These are phyloP conservation scores for Pelargonium exstipulatum DNA, from an alignment of 441 rosid genomes.

Conservation along the genomic window DNA sequence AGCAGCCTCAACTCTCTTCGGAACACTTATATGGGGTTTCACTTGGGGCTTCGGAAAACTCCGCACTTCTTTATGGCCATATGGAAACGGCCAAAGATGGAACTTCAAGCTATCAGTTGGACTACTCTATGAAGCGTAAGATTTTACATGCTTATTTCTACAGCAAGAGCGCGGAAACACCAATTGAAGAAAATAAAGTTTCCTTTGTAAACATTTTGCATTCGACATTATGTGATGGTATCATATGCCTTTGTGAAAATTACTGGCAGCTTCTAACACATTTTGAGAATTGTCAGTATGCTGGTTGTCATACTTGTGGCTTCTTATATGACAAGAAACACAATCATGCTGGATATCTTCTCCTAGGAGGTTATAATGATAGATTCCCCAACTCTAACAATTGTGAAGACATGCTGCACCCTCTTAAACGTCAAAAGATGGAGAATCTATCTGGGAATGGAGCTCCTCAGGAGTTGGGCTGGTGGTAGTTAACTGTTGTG, in stretches of 20 bases:
- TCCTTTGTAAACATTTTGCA: slow-evolving; percentile 33
- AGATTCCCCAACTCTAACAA: slow-evolving; percentile 7
- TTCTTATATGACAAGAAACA: slow-evolving; percentile 19
- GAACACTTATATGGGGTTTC: slow-evolving; percentile 13
- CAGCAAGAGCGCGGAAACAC: slow-evolving; percentile 20
- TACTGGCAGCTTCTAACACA: slow-evolving; percentile 25
- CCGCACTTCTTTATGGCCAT: slow-evolving; percentile 2
- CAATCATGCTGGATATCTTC: slow-evolving; percentile 9
- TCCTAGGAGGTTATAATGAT: slow-evolving; percentile 11
- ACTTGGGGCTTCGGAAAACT: slow-evolving; percentile 17
- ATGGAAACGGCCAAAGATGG: slow-evolving; percentile 3
- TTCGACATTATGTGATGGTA: slow-evolving; percentile 22
- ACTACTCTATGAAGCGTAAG: slow-evolving; percentile 16
- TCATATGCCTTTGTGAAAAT: slow-evolving; percentile 27
- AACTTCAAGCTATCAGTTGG: slow-evolving; percentile 8
- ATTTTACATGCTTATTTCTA: slow-evolving; percentile 28
- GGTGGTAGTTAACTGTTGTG: too few species aligned
- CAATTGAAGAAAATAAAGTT: slow-evolving; percentile 16
- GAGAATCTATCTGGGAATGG: slow-evolving; percentile 26
- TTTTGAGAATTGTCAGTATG: slow-evolving; percentile 26
- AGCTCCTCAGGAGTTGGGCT: slow-evolving; percentile 17
- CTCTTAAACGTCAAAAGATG: slow-evolving; percentile 33
- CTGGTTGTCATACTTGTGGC: slow-evolving; percentile 26
- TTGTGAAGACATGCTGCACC: slow-evolving; percentile 23
- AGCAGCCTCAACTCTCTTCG: slow-evolving; percentile 21